These are phyloP conservation scores for Kwoniella sp. DNA, from an alignment of 768 basidiomycete species.

Conservation along the genomic window DNA sequence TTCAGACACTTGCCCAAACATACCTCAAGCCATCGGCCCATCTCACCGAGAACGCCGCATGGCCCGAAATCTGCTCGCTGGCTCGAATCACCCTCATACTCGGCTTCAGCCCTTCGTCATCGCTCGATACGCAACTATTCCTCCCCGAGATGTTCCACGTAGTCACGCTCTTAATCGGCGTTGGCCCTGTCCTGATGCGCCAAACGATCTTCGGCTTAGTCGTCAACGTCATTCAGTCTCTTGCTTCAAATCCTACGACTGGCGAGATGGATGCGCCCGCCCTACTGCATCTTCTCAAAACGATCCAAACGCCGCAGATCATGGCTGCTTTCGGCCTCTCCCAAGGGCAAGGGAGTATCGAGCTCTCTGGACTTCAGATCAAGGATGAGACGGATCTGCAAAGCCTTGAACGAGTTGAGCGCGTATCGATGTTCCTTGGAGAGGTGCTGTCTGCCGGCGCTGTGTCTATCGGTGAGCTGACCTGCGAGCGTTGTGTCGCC, in stretches of 20 bases:
- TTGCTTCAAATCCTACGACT: slow-evolving; percentile 61
- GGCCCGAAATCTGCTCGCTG: slow-evolving; percentile 66
- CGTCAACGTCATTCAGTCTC: slow-evolving; percentile 77
- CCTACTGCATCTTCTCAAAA: slow-evolving; percentile 68
- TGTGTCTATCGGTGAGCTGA: slow-evolving; percentile 67
- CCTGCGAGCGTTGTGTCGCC: slow-evolving; percentile 60
- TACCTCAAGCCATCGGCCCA: slow-evolving; percentile 67
- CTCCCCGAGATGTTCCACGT: slow-evolving; percentile 81
- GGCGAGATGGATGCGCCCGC: slow-evolving; percentile 40
- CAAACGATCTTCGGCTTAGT: slow-evolving; percentile 79
- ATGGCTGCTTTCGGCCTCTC: slow-evolving; percentile 74
- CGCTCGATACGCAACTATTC: slow-evolving; percentile 72
- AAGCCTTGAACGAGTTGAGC: slow-evolving; percentile 68
- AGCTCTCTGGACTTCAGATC: slow-evolving; percentile 51
- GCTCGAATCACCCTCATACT: slow-evolving; percentile 74
- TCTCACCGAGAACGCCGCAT: slow-evolving; percentile 61
- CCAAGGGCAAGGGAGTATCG: slow-evolving; percentile 68
- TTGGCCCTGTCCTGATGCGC: slow-evolving; percentile 72
- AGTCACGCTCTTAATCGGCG: slow-evolving; percentile 73
- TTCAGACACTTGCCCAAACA: slow-evolving; percentile 72
- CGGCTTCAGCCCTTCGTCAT: slow-evolving; percentile 68
- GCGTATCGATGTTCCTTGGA: slow-evolving; percentile 66
- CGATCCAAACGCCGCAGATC: slow-evolving; percentile 64
- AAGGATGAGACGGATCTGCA: slow-evolving; percentile 60
- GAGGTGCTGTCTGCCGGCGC: slow-evolving; percentile 68